Evolutionary conservation across 371 early-diverging fungal genomes (phyloP).

Genomic region (Apophysomyces sp.): DNA sequence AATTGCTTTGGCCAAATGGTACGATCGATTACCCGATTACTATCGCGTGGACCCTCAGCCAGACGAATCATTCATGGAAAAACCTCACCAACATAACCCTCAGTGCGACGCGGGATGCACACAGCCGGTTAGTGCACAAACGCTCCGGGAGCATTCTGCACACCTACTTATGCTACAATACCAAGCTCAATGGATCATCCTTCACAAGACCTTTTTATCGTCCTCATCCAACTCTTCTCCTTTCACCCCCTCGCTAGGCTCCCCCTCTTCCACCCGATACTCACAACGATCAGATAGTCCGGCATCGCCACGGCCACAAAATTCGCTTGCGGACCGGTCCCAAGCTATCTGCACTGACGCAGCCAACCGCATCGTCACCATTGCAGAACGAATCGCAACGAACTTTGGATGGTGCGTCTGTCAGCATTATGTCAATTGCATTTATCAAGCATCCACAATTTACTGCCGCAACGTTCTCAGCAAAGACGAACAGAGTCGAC

Average conservation of each 20-base stretch:
- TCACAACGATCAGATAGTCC: constrained; percentile 5
- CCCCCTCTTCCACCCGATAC: constrained; percentile 1
- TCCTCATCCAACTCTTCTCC: constrained; percentile 15
- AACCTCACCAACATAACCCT: not conserved
- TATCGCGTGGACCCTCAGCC: constrained; percentile 37
- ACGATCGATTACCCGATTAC: constrained; percentile 30
- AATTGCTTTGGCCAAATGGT: constrained; percentile 37
- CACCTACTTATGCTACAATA: constrained; percentile 45
- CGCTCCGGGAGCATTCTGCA: constrained; percentile 27
- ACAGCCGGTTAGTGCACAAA: constrained; percentile 20
- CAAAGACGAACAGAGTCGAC: constrained; percentile 16
- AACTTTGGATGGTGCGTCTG: constrained; percentile 45
- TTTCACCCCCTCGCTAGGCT: constrained; percentile 11
- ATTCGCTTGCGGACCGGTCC: constrained; percentile 28
- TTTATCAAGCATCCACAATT: constrained; percentile 46
- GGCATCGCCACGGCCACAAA: constrained; percentile 8
- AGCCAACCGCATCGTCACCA: constrained; percentile 41
- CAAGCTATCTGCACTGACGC: constrained; percentile 43
- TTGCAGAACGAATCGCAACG: constrained; percentile 32
- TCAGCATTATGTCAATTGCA: constrained; percentile 41
- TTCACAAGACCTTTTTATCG: constrained; percentile 41
- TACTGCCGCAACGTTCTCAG: constrained; percentile 35
- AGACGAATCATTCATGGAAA: not conserved
- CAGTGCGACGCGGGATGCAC: not conserved
- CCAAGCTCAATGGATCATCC: constrained; percentile 43